Percentiles rank a stretch among this genome's conserved stretches.
These are phyloP conservation scores for Escovopsis weberi DNA, from an alignment of 2,329 filamentous ascomycete genomes.

Conservation along the genomic window DNA sequence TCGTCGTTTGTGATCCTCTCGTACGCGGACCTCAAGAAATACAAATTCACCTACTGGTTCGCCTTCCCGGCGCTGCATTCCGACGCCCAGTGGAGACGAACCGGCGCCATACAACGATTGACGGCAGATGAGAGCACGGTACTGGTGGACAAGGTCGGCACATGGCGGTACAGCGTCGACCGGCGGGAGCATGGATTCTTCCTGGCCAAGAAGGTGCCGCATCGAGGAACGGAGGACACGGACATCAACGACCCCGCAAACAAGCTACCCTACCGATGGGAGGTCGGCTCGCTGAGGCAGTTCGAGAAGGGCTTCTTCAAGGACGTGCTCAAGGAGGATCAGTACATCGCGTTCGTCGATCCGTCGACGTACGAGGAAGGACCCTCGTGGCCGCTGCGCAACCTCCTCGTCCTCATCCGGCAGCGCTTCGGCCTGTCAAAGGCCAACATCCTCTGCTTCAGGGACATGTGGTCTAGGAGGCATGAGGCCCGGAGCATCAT, in stretches of 20 bases:
- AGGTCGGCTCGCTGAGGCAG: slow-evolving; percentile 56
- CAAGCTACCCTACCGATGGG: slow-evolving; percentile 58
- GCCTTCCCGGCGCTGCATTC: slow-evolving; percentile 89
- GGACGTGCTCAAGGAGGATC: slow-evolving; percentile 53
- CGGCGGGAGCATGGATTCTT: slow-evolving; percentile 87
- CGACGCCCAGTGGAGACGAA: slow-evolving; percentile 63
- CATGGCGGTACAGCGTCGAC: slow-evolving; percentile 75
- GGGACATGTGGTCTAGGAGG: slow-evolving; percentile 63
- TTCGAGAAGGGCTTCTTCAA: slow-evolving; percentile 86
- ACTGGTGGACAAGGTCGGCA: slow-evolving; percentile 70
- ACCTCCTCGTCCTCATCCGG: slow-evolving; percentile 71
- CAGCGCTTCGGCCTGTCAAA: slow-evolving; percentile 65
- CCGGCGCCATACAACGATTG: slow-evolving; percentile 40
- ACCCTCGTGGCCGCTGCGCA: slow-evolving; percentile 86
- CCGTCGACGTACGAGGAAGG: slow-evolving; percentile 79
- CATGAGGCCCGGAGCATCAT: slow-evolving; percentile 75
- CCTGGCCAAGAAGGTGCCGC: slow-evolving; percentile 62
- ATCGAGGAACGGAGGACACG: slow-evolving; percentile 23
- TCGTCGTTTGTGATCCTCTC: slow-evolving; percentile 81
- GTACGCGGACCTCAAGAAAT: slow-evolving; percentile 93
- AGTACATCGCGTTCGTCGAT: slow-evolving; percentile 77
- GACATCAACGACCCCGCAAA: slow-evolving; percentile 31
- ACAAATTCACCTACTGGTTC: slow-evolving; percentile 97
- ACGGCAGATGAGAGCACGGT: slow-evolving; percentile 56
- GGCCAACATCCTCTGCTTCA: slow-evolving; percentile 78